Evolutionary conservation across 177 flowering plant genomes (phyloP), one percentile per base, ranked within the genome.

Genomic region (Telopea speciosissima): DNA sequence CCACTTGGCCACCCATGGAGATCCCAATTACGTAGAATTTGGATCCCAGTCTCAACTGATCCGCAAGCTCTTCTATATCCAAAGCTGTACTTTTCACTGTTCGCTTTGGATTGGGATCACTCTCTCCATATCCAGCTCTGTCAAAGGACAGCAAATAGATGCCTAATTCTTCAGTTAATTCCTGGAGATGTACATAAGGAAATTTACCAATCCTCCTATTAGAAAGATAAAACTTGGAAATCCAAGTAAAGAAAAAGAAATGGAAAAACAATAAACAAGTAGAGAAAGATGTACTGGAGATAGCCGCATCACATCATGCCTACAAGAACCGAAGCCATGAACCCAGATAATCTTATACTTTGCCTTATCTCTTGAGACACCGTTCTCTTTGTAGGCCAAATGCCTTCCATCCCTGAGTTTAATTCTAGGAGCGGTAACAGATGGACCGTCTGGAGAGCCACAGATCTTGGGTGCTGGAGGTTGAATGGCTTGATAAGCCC

Each of bases 371-470:
- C 70, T 83, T 12, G 86, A 77, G 8, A 86, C 86, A 67, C 92
- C 95, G 71, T 75, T 78, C 77, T 89, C 90, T 77, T 83, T 80
- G 81, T 88, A 88, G 49, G 94, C 90, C 74, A 89, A 80, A 72
- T 85, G 76, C 68, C 94, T 88, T 59, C 94, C 91, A 80, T 89
- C 94, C 16, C 78, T 76, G 23, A 89, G 91, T 71, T 79, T 85
- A 61, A 89, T 75, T 74, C 91, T 84, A 14, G 91, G 75, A 28
- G 88, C 86, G 62, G 94, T 88, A 28, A 89, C 71, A 1, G 82
- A 77, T 21, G 86, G 88, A 9, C 91, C 94, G 75, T 72, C 81
- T 14, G 83, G 77, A 64, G 87, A 74, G 49, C 91, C 91, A 71
- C 83, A 83, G 31, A 69, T 73, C 80, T 81, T 88, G 11, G 91